Base-by-base conservation (phyloP, 495 filamentous ascomycete species). In the Penicillium cataractarum region DNA sequence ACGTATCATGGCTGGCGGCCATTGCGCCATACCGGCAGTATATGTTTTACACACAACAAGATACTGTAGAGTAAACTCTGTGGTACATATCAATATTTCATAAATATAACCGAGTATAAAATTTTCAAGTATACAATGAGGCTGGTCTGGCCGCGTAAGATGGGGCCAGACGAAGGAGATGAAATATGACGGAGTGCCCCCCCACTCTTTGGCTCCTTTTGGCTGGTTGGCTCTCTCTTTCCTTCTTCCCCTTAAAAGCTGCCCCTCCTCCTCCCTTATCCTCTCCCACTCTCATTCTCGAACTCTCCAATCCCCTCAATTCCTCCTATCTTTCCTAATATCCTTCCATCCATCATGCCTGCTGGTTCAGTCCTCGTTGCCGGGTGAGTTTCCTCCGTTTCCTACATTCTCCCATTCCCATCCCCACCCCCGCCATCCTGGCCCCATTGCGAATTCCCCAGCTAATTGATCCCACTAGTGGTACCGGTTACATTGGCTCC, bases 401-500 rank as follows among this genome's bases (percentile, higher is more conserved):
- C 35, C 10, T 54, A 4, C 13, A 13, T n/a, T 26, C n/a, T 22
- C 17, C 13, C 3, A 24, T 13, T 10, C n/a, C 33, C 2, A 24
- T 31, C 33, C 52, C 33, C 54, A 42, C 44, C 26, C 39, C 37
- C n/a, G 39, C 55, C 55, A 37, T 58, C n/a, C 55, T 19, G 27
- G 26, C 40, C 55, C 39, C 24, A 32, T 54, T 5, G 51, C 48
- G 32, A 49, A 27, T 62, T 50, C 46, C 46, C 42, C 35, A 55
- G 59, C 56, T 63, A 61, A 63, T 60, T 63, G 55, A 67, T 65
- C 52, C 52, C 52, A 54, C 33, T 40, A 99, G 95, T 82, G 95
- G 95, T 66, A 95, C 92, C 60, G 95, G 95, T 80, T 99, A 99
- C 83, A 99, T 99, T 76, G 95, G 95, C 67, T 99, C 95, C 42